Base-by-base conservation (phyloP, 129 eudicot genomes). In the Cynara cardunculus region DNA sequence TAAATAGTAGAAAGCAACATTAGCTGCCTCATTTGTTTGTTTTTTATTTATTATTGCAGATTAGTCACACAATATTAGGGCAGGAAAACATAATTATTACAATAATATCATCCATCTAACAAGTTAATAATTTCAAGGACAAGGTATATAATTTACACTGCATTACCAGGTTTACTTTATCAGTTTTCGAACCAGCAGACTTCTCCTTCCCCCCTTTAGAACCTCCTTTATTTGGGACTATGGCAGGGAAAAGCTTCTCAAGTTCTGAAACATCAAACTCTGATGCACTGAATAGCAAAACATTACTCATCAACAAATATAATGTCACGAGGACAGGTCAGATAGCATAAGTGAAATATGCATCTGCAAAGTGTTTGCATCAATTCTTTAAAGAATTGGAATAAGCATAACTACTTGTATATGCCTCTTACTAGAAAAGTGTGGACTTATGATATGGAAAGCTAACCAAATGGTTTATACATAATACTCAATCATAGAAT, bases 181-280 rank as follows among this genome's bases (percentile, higher is more conserved):
- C 98, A 31, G 94, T 72, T 86, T 92, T 94, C 66, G 98, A 85
- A 77, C 92, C 95, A 65, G 79, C 85, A 71, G 98, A 87, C 80
- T 94, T 90, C 86, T 28, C 89, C 97, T 77, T n/a, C 24, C 92
- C 94, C 19, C 89, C 80, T 82, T 87, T 92, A 62, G 91, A 71
- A 70, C 81, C 69, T 84, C 81, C 89, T 25, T 92, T 80, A 87
- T 92, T 91, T 69, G 97, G 88, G 78, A 89, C 92, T 71, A 73
- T 75, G 80, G 96, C 96, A 83, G 97, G 88, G 89, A 94, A 94
- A 35, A 94, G 89, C 32, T 88, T 80, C 94, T 94, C 98, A 78
- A 94, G 88, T 85, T 94, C 98, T 78, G 96, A 87, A 78, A 92
- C 92, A 80, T 94, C 91, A 75, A 89, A 89, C 81, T 94, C 98